Evolutionary conservation across 805 yeast species (phyloP).

Genomic region (Yarrowia sp.): DNA sequence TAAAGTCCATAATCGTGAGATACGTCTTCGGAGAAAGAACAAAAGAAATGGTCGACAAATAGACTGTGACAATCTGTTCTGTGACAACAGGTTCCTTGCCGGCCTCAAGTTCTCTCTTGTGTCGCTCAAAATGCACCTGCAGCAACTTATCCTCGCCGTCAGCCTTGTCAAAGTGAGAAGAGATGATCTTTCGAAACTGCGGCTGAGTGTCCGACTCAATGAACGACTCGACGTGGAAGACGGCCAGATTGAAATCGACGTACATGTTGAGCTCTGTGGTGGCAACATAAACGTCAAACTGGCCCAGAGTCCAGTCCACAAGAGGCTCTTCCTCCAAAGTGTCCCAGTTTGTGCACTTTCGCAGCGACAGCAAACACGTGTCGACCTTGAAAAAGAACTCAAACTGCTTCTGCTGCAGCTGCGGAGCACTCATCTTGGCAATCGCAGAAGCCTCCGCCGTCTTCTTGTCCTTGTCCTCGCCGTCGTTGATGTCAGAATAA

Average conservation of each 20-base stretch:
- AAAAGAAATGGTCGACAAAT: constrained; percentile 73
- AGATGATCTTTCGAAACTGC: constrained; percentile 64
- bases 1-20: constrained; percentile 73
- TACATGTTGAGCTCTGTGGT: constrained; percentile 60
- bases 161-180: constrained; percentile 45
- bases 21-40: constrained; percentile 74
- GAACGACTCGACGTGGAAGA: constrained; percentile 70
- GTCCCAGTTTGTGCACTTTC: constrained; percentile 61
- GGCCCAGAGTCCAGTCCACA: constrained; percentile 68
- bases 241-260: constrained; percentile 60
- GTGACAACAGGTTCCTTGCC: constrained; percentile 46
- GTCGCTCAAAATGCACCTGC: constrained; percentile 54
- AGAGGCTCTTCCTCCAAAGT: constrained; percentile 63
- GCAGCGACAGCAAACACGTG: constrained; percentile 55
- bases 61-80: constrained; percentile 71
- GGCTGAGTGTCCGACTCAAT: constrained; percentile 59
- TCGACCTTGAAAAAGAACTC: constrained; percentile 73
- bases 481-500: constrained; percentile 2
- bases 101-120: constrained; percentile 55
- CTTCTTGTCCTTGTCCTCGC: not conserved
- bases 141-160: constrained; percentile 47
- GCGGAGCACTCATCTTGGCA: constrained; percentile 1
- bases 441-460: not conserved
- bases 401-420: constrained; percentile 53
- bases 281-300: constrained; percentile 56